Base-by-base conservation (phyloP, 768 basidiomycete genomes). In the Grammothele lineata region DNA sequence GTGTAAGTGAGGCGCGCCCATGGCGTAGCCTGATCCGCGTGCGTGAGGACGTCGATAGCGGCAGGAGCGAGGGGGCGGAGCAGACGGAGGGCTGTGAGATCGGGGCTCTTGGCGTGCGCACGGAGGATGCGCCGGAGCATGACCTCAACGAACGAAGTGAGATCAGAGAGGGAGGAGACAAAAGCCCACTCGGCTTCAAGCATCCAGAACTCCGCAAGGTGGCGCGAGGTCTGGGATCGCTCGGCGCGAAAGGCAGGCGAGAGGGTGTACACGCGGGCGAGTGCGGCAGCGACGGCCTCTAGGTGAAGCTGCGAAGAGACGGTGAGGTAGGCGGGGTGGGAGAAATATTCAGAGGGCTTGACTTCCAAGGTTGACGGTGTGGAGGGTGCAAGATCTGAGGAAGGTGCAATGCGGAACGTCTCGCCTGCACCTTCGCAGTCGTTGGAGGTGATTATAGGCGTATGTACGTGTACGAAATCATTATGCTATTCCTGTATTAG, bases 201-300 rank as follows among this genome's bases (percentile, higher is more conserved):
- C 96, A 99, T 99, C 88, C 92, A 97, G 66, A 99, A 99, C 65
- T 99, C 96, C 41, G 91, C 83, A 11, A 99, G 77, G 62, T 99
- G 96, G n/a, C 95, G 75, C 25, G 80, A 79, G 2, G 95, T 97
- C 55, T 85, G 76, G 3, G 85, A 88, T 5, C 81, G 81, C 62
- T 99, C 96, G 18, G 96, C 95, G 14, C 96, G 86, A 68, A 99
- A 99, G 54, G 87, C 87, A 0, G 96, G 94, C 0, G 89, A 85
- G 19, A 99, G 78, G 1, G 94, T 94, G 70, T 93, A 99, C 1
- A 90, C 87, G 17, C 94, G 81, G 0, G 85, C 77, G 15, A 94
- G 66, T 0, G 90, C 77, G 6, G 80, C 75, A 8, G 89, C 79
- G 40, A 96, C 72, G 5, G 88, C 85, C 64, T 99, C 96, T 25